Conservation (phyloP, 495 filamentous ascomycete species). For the Astrothelium subdiscretum region DNA sequence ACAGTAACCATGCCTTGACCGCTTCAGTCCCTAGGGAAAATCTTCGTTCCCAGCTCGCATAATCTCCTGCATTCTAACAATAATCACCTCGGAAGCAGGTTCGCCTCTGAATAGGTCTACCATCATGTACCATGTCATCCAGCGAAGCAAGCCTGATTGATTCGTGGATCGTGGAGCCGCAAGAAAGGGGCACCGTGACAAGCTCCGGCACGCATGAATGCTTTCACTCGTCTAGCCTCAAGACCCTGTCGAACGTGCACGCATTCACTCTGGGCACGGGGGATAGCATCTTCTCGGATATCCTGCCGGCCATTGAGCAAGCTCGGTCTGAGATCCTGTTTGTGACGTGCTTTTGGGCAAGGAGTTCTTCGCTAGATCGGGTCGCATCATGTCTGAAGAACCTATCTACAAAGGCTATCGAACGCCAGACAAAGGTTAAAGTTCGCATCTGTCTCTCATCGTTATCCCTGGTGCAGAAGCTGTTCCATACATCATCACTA, state of each 20-base stretch:
- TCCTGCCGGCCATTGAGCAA: slow-evolving; percentile 43
- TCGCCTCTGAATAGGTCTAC: too few species aligned
- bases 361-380: slow-evolving; percentile 39
- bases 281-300: slow-evolving; percentile 35
- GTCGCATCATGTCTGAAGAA: slow-evolving; percentile 38
- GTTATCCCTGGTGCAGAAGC: slow-evolving; percentile 51
- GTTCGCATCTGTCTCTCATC: slow-evolving; percentile 58
- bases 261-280: slow-evolving; percentile 48
- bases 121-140: not conserved
- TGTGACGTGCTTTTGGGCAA: slow-evolving; percentile 69
- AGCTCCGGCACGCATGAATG: not conserved
- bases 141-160: not conserved
- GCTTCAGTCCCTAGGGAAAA: too few species aligned
- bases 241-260: slow-evolving; percentile 26
- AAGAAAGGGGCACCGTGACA: not conserved
- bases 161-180: not conserved
- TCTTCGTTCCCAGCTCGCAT: not conserved
- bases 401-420: slow-evolving; percentile 35
- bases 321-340: slow-evolving; percentile 54
- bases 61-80: not conserved
- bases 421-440: slow-evolving; percentile 27
- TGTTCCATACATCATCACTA: slow-evolving; percentile 48
- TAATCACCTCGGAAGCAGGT: too few species aligned
- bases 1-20: not conserved
- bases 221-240: not conserved